These are phyloP conservation scores for Raddia distichophylla DNA, from an alignment of 176 grass and related monocot genomes.

Conservation along the genomic window DNA sequence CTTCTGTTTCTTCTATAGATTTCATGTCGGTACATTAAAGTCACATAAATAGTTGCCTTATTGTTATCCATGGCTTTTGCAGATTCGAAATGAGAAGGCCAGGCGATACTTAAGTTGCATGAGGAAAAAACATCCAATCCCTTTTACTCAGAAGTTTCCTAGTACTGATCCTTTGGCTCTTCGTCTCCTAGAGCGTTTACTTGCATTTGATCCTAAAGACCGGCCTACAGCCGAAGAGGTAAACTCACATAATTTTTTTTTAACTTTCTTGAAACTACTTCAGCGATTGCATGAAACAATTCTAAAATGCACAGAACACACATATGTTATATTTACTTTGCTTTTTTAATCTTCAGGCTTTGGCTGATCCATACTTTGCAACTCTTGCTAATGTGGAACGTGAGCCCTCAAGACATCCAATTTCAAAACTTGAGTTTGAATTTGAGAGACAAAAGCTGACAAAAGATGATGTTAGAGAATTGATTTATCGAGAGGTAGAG, in stretches of 20 bases:
- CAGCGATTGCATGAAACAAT: too few relatives aligned
- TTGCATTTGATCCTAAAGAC: constrained; percentile 97
- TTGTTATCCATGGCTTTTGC: constrained; percentile 19
- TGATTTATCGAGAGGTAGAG: constrained; percentile 92
- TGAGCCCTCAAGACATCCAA: constrained; percentile 81
- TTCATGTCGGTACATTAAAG: neutral
- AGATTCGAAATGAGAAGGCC: constrained; percentile 99
- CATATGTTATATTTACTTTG: constrained; percentile 6
- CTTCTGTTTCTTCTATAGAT: neutral
- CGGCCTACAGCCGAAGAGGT: constrained; percentile 84
- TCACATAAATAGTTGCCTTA: neutral
- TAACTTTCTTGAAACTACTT: neutral
- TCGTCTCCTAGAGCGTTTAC: constrained; percentile 68
- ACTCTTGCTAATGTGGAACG: constrained; percentile 77
- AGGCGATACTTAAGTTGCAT: constrained; percentile 88
- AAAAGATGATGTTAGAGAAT: constrained; percentile 97
- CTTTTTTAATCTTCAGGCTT: constrained; percentile 57
- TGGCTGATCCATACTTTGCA: constrained; percentile 89
- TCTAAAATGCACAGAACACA: neutral
- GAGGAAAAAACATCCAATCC: constrained; percentile 72
- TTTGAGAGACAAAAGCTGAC: constrained; percentile 91
- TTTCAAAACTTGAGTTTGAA: constrained; percentile 97
- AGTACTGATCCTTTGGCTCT: constrained; percentile 79
- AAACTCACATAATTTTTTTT: neutral
- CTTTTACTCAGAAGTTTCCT: constrained; percentile 82